Evolutionary conservation across 331 rosid genomes (phyloP), one percentile per base, ranked within the genome.

Genomic region (Pyrus hybrid): DNA sequence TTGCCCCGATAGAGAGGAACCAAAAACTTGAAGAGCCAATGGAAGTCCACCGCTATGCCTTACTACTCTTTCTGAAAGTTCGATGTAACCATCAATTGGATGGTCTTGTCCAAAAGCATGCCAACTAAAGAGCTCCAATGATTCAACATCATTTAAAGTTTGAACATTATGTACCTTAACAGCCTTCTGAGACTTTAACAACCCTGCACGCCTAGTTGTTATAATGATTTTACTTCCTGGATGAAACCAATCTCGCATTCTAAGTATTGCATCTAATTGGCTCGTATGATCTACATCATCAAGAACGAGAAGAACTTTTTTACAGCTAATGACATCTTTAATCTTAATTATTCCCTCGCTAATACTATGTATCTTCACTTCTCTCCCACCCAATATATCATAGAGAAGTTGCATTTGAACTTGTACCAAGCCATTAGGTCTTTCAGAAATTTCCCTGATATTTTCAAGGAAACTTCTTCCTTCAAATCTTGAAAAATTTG

Each of bases 61-160:
- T 0, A 41, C 43, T 1, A 45, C 29, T 10, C 12, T 23, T 26
- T 20, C 11, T 4, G 78, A 66, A 57, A 25, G 30, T 1, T 73
- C 18, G 4, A 21, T 0, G 17, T 33, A 43, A 28, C 21, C 63
- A 21, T 5, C 21, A 3, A 6, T 13, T 1, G 74, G 78, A 26
- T 43, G 9, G 9, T 1, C 20, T 1, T 10, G 6, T 11, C 56
- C 13, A 20, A 79, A 79, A 7, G 83, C 70, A 47, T 79, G 70
- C 70, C 60, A 28, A 53, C 65, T 65, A 5, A 79, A 73, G 22
- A 79, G 83, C 25, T 67, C 30, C 11, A 67, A 4, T 16, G 79
- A 73, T 41, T 73, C 75, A 4, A 14, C 14, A 0, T 29, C 4
- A 22, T 43, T 13, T 2, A 79, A 2, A 4, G 63, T 18, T 18